Conservation (phyloP, 352 stramenopile genomes). For the Globisporangium rhizosaccharum region DNA sequence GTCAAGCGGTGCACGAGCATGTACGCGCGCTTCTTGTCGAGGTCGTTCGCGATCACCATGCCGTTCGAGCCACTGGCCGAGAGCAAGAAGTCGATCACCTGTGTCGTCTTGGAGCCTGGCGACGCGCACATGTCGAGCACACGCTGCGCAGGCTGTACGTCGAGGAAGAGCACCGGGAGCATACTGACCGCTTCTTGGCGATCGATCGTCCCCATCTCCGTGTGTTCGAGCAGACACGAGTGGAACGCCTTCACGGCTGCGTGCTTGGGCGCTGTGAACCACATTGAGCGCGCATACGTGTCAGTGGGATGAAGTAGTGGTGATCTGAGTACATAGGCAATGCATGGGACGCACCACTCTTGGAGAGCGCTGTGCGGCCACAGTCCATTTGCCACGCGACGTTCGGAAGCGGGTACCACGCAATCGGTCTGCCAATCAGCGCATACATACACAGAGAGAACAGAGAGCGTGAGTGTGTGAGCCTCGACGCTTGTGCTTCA, state of each 20-base stretch:
- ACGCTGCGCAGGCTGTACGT: slow-evolving; percentile 83
- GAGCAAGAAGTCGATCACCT: slow-evolving; percentile 91
- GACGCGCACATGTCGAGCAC: slow-evolving; percentile 91
- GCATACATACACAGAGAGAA: not conserved
- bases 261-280: slow-evolving; percentile 56
- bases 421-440: slow-evolving; percentile 32
- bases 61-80: slow-evolving; percentile 29
- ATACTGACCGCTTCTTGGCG: slow-evolving; percentile 98
- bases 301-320: not conserved
- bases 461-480: not conserved
- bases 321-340: not conserved
- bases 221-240: slow-evolving; percentile 90
- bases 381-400: slow-evolving; percentile 84
- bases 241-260: slow-evolving; percentile 88
- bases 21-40: slow-evolving; percentile 95
- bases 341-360: slow-evolving; percentile 35
- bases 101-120: slow-evolving; percentile 98
- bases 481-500: not conserved
- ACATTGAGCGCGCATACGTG: not conserved
- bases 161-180: slow-evolving; percentile 96
- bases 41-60: slow-evolving; percentile 95
- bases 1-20: slow-evolving; percentile 96
- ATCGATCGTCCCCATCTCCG: slow-evolving; percentile 89
- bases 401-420: slow-evolving; percentile 74
- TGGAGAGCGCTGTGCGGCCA: slow-evolving; percentile 75